These are phyloP conservation scores for Colletotrichum eremochloae DNA, from an alignment of 2,329 filamentous ascomycete genomes.

Conservation along the genomic window DNA sequence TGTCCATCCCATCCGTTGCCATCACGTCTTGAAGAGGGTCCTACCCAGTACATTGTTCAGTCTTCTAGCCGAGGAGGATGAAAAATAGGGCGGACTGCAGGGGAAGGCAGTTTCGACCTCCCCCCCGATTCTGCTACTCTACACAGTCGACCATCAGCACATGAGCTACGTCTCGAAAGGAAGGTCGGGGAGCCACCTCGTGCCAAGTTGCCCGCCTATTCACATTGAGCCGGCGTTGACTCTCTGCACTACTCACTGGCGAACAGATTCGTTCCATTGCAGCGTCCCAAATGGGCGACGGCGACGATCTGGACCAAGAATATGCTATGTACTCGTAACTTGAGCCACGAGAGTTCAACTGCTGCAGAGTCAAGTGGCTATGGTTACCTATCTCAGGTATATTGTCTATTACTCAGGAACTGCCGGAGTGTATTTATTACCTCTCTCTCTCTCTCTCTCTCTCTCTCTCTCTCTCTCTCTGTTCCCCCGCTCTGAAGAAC, in stretches of 20 bases:
- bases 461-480: too few relatives aligned
- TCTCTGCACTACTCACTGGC: slow-evolving; percentile 21
- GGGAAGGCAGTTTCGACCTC: slow-evolving; percentile 3
- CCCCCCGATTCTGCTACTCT: neutral
- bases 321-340: neutral
- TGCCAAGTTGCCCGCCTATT: slow-evolving; percentile 26
- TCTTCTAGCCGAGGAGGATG: neutral
- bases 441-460: too few relatives aligned
- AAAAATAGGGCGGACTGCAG: neutral
- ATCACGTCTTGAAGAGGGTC: neutral
- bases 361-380: neutral
- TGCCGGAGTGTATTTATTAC: too few relatives aligned
- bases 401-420: too few relatives aligned
- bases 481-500: slow-evolving; percentile 9
- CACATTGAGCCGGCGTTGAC: slow-evolving; percentile 29
- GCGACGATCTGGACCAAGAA: neutral
- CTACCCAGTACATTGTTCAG: neutral
- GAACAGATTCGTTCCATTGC: slow-evolving; percentile 2
- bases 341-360: neutral
- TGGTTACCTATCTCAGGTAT: neutral
- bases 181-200: slow-evolving; percentile 6
- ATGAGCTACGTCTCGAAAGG: slow-evolving; percentile 11
- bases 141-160: neutral
- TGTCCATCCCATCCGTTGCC: neutral
- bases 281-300: neutral